Evolutionary conservation across 2,329 filamentous ascomycete species (phyloP).

Genomic region (Phialophora verrucosa): DNA sequence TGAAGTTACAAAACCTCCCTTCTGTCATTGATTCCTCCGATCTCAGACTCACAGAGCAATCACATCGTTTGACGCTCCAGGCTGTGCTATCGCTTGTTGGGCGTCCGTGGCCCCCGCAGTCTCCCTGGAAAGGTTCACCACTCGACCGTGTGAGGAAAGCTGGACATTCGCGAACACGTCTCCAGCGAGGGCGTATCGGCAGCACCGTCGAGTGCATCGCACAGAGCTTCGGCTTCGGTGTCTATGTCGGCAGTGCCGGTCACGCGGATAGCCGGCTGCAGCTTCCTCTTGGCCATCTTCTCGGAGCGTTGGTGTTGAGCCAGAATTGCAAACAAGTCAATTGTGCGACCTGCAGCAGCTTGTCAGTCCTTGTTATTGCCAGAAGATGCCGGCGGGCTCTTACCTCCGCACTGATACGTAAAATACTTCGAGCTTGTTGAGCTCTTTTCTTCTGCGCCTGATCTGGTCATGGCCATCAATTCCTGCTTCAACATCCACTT

Average conservation of each 20-base stretch:
- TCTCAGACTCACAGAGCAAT: not conserved
- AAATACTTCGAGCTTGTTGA: slow-evolving; percentile 22
- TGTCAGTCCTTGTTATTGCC: not conserved
- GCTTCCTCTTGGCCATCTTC: slow-evolving; percentile 30
- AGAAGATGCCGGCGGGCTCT: not conserved
- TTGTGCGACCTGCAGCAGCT: slow-evolving; percentile 28
- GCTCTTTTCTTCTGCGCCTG: slow-evolving; percentile 7
- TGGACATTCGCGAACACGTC: slow-evolving; percentile 28
- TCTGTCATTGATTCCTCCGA: not conserved
- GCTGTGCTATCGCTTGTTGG: not conserved
- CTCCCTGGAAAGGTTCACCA: slow-evolving; percentile 16
- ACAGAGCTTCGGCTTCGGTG: slow-evolving; percentile 32
- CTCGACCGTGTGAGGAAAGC: slow-evolving; percentile 28
- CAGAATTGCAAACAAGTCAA: slow-evolving; percentile 36
- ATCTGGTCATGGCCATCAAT: slow-evolving; percentile 17
- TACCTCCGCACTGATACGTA: slow-evolving; percentile 36
- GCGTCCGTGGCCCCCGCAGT: not conserved
- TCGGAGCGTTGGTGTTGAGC: slow-evolving; percentile 33
- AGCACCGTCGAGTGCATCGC: slow-evolving; percentile 30
- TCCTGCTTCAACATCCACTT: slow-evolving; percentile 34
- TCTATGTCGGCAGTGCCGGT: slow-evolving; percentile 32
- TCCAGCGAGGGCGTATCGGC: slow-evolving; percentile 20
- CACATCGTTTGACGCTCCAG: not conserved
- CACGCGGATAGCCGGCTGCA: slow-evolving; percentile 32
- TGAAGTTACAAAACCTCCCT: not conserved